A percentile compares a stretch with the other conserved stretches of the same genome.
These are phyloP conservation scores for Pleurotus ostreatus DNA, from an alignment of 768 basidiomycete species.

Conservation along the genomic window DNA sequence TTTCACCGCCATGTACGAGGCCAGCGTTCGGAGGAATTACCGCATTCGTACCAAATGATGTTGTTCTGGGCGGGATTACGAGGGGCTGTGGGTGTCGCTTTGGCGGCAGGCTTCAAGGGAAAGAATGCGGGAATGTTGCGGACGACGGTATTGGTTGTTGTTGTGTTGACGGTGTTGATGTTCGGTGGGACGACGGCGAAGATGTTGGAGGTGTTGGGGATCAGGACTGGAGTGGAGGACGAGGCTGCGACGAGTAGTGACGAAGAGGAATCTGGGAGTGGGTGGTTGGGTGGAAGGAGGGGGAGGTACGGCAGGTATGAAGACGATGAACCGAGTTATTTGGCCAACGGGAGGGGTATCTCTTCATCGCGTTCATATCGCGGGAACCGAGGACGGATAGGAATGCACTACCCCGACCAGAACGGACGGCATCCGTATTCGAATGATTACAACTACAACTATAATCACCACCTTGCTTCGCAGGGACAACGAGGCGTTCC, in stretches of 20 bases:
- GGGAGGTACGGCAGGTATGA: constrained; percentile 41
- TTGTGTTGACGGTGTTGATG: constrained; percentile 89
- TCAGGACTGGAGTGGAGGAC: constrained; percentile 92
- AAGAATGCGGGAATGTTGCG: constrained; percentile 86
- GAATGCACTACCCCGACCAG: constrained; percentile 50
- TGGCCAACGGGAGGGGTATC: constrained; percentile 21
- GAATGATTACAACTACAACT: constrained; percentile 19
- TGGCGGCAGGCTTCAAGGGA: constrained; percentile 96
- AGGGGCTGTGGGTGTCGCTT: constrained; percentile 95
- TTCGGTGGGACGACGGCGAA: constrained; percentile 97
- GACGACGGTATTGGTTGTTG: constrained; percentile 92
- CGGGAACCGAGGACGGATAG: constrained; percentile 36
- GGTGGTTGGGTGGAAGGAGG: constrained; percentile 26
- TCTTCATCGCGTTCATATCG: constrained; percentile 19
- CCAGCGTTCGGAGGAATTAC: constrained; percentile 84
- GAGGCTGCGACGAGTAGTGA: constrained; percentile 63
- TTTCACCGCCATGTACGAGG: constrained; percentile 82
- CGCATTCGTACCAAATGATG: constrained; percentile 99
- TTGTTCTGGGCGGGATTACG: constrained; percentile 97
- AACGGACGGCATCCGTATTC: constrained; percentile 9
- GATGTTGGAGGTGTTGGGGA: constrained; percentile 97
- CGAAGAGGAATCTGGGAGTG: constrained; percentile 43
- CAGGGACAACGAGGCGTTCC: constrained; percentile 6
- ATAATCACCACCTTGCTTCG: constrained; percentile 52
- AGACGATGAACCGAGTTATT: constrained; percentile 39